Base-by-base conservation (phyloP, 2,329 filamentous ascomycete species). In the Cyanodermella asteris region DNA sequence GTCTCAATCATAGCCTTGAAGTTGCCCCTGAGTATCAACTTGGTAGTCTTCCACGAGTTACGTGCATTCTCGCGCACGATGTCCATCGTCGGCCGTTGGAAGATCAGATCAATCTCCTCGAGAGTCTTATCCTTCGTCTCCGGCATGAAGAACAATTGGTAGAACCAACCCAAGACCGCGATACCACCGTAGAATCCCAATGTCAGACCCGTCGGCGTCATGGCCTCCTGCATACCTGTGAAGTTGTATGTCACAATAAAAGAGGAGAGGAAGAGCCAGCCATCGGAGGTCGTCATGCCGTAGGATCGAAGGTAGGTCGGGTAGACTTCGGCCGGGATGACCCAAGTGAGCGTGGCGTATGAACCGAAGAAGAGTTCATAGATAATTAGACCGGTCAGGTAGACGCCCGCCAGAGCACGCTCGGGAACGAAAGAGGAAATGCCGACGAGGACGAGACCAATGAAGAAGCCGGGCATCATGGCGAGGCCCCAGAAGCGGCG, bases 161-260 rank as follows among this genome's bases (percentile, higher is more conserved):
- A 77, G 36, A 74, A 51, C 61, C 69, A 73, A 8, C 70, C 72
- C 0, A 77, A 7, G 1, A 72, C 57, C 0, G 72, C 72, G 27
- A 77, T 76, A 10, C 72, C 72, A 4, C 72, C 72, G 42, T 75
- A 78, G 47, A 78, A 77, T 3, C 72, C 72, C 0, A 77, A 56
- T 0, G 63, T 55, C 1, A 77, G 51, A 7, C 72, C 72, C 2
- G 68, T 74, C 17, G 49, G 54, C 6, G 56, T 62, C 60, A 78
- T 72, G n/a, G 64, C 61, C 0, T 59, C 43, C 43, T 72, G 64
- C 72, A 77, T 78, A 7, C 56, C 55, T 1, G 60, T 59, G 48
- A 77, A 78, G 55, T 76, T 76, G 55, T 76, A 77, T 7, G 72
- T 77, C 25, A 77, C 69, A 36, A 75, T 57, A 50, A 76, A 77